Evolutionary conservation across 2,329 filamentous ascomycete genomes (phyloP), one percentile per base, ranked within the genome.

Genomic region (Nakataea oryzae): DNA sequence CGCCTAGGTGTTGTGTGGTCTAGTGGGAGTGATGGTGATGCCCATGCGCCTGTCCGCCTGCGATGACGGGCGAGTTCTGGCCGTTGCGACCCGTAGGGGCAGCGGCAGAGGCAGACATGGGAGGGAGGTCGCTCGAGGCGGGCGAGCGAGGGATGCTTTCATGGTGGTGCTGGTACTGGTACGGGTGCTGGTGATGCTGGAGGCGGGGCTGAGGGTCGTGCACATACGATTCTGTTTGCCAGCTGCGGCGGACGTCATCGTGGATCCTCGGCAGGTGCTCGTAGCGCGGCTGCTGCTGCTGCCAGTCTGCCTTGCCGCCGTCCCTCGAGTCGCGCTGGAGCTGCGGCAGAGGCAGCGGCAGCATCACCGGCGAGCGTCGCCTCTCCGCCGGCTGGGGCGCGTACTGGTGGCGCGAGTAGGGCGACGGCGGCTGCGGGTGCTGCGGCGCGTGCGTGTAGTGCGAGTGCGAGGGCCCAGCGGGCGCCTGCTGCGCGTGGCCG

Each of bases 181-280:
- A 21, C 41, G 21, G 41, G 41, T 50, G 41, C 8, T n/a, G 41
- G 41, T 50, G 41, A 21, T 50, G 47, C 70, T 70, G 59, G 65
- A 73, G 62, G 77, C 75, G 41, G 60, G 73, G 75, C 64, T 74
- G 72, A 62, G 74, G 72, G 65, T 79, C 74, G 54, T 54, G 41
- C 14, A 77, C 73, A 62, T 78, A 83, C 67, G 78, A 74, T 62
- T 83, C 79, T 58, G 77, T 73, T 68, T 77, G 74, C 81, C 81
- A 84, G 17, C 78, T 74, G 66, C 77, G 76, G 64, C 72, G 72
- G 65, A 83, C 68, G 57, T 82, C 77, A 61, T 83, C 79, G 27
- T 78, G 75, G 41, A 83, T 77, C 41, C 77, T 76, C 63, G 79
- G 76, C 17, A 50, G 41, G 7, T n/a, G n/a, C n/a, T 50, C 41